Conservation (phyloP, 1,139 yeast species). For the Candida sanyaensis region DNA sequence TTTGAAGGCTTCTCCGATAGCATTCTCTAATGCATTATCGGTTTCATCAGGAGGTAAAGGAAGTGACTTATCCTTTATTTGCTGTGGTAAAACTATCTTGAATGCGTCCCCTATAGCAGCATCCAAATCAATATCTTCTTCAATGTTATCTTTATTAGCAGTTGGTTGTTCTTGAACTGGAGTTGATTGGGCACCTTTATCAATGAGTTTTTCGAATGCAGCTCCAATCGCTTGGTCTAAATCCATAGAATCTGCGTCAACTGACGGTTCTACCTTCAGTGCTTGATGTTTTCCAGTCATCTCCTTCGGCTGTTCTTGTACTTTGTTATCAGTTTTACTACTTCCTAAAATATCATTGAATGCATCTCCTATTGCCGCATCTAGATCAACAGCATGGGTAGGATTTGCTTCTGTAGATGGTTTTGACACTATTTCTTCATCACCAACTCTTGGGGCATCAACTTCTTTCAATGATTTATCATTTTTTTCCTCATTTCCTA, state of each 20-base stretch:
- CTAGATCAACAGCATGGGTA: slow-evolving; percentile 5
- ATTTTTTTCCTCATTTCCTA: not conserved
- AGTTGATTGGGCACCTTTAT: not conserved
- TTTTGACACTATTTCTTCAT: slow-evolving; percentile 4
- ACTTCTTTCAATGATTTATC: not conserved
- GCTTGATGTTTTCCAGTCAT: not conserved
- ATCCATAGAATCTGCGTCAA: slow-evolving; percentile 12
- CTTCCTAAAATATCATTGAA: slow-evolving; percentile 12
- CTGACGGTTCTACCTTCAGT: not conserved
- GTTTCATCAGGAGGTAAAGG: slow-evolving; percentile 13
- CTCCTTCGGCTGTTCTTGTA: too few species aligned
- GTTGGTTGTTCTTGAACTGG: not conserved
- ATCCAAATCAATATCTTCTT: slow-evolving; percentile 6
- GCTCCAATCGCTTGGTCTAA: slow-evolving; percentile 15
- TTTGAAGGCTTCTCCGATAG: slow-evolving; percentile 31
- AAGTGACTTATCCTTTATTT: slow-evolving; percentile 3
- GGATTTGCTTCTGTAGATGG: slow-evolving; percentile 5
- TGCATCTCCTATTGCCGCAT: slow-evolving; percentile 26
- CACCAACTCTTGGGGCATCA: not conserved
- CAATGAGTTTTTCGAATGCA: slow-evolving; percentile 15
- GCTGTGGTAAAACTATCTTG: slow-evolving; percentile 14
- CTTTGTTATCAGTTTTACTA: not conserved
- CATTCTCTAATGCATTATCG: slow-evolving; percentile 26
- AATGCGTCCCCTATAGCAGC: slow-evolving; percentile 30
- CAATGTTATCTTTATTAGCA: slow-evolving; percentile 6